These are phyloP conservation scores for Eremomyces bilateralis DNA, from an alignment of 495 filamentous ascomycete species.

Conservation along the genomic window DNA sequence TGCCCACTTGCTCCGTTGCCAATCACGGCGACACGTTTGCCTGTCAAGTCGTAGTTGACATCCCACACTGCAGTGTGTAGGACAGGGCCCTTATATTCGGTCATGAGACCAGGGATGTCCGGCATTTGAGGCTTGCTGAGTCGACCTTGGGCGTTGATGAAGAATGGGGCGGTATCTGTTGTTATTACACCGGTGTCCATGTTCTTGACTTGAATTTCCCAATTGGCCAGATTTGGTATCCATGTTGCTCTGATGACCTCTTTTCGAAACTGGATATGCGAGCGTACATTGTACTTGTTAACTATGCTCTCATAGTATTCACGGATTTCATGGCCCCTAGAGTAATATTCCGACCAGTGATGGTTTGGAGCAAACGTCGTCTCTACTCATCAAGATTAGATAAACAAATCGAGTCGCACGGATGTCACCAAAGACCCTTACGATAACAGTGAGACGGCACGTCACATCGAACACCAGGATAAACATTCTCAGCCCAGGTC, in stretches of 20 bases:
- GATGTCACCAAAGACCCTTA: no score
- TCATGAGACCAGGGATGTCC: slow-evolving; percentile 26
- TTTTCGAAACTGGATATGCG: not conserved
- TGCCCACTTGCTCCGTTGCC: slow-evolving; percentile 37
- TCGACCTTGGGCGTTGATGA: slow-evolving; percentile 36
- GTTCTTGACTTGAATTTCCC: no score
- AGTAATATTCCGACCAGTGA: slow-evolving; percentile 15
- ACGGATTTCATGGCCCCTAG: slow-evolving; percentile 11
- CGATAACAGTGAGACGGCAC: not conserved
- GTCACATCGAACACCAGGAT: slow-evolving; percentile 4
- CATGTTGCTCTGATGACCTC: no score
- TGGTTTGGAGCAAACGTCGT: slow-evolving; percentile 18
- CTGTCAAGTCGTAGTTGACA: slow-evolving; percentile 23
- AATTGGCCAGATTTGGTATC: no score
- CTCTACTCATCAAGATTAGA: no score
- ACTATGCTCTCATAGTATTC: slow-evolving; percentile 14
- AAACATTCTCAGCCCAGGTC: not conserved
- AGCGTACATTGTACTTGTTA: slow-evolving; percentile 15
- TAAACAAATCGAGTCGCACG: no score
- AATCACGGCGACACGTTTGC: slow-evolving; percentile 37
- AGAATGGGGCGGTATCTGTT: slow-evolving; percentile 30
- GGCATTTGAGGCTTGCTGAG: slow-evolving; percentile 34
- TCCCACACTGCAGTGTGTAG: slow-evolving; percentile 36
- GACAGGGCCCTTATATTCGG: slow-evolving; percentile 24
- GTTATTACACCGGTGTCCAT: no score